Evolutionary conservation across 2,329 filamentous ascomycete genomes (phyloP), one percentile per base, ranked within the genome.

Genomic region (Beauveria medogensis): DNA sequence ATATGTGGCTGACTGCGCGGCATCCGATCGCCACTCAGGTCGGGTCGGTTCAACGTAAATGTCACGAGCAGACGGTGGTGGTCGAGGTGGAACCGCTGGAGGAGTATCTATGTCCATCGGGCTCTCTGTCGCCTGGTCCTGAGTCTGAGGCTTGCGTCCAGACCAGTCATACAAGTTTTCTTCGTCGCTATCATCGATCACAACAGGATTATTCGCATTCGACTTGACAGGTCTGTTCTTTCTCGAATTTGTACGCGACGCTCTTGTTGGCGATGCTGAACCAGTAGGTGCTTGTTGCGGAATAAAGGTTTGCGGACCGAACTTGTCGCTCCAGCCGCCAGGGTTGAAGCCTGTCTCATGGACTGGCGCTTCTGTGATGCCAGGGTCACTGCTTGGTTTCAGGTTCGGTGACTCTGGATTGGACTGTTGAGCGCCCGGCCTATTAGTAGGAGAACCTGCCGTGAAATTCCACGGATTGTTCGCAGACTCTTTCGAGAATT

Each of bases 71-170:
- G 46, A 67, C 59, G 64, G 69, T 28, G 57, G 63, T 52, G 64
- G 63, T 16, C 62, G 63, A 10, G 66, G 63, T 9, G 46, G 68
- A 58, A 64, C 73, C 67, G 62, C 65, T 41, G 68, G 71, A 55
- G 83, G 82, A 5, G 81, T 78, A 66, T 88, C 85, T 55, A 88
- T 86, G 64, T 88, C 85, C 85, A 88, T 88, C 16, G 83, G 81
- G 64, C 80, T 84, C 41, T 76, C 76, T 12, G 70, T 69, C 22
- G 65, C 64, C 6, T 64, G 60, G 3, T 70, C 66, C 28, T 69
- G 68, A 14, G 66, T 62, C 41, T 72, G 69, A 6, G 68, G 64
- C 53, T 74, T 73, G 60, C 73, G 69, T 50, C 73, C 72, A 44
- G 69, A 63, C 73, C 73, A 71, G 44, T 73, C 64, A 7, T 70